These are phyloP conservation scores for Microbotryum violaceum DNA, from an alignment of 1,284 basidiomycete species.

Conservation along the genomic window DNA sequence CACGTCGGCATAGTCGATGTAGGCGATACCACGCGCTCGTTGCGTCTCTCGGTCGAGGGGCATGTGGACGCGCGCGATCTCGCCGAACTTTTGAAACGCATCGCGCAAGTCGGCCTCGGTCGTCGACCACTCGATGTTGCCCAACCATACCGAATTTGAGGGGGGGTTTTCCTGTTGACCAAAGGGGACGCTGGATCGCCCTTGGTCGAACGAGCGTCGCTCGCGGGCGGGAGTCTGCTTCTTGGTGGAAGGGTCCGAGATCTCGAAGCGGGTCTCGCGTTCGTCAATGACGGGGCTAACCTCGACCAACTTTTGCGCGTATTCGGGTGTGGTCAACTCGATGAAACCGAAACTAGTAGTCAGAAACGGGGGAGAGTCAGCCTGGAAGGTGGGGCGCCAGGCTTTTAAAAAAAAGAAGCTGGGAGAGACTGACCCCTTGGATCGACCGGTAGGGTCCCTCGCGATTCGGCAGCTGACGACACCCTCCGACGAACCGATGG, in stretches of 20 bases:
- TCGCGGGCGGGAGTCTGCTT: constrained; percentile 56
- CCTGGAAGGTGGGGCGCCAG: neutral
- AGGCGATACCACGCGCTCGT: constrained; percentile 87
- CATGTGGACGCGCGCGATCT: constrained; percentile 63
- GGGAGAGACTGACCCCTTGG: constrained; percentile 53
- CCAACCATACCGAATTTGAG: constrained; percentile 74
- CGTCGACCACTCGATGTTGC: constrained; percentile 73
- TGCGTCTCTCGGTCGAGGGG: constrained; percentile 90
- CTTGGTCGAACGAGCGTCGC: constrained; percentile 50
- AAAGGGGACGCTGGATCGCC: constrained; percentile 35
- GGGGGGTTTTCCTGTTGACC: constrained; percentile 44
- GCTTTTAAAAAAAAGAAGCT: no score
- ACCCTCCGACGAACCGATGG: constrained; percentile 51
- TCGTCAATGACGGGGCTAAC: constrained; percentile 77
- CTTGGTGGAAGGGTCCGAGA: constrained; percentile 51
- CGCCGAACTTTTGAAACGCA: constrained; percentile 78
- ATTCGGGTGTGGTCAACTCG: constrained; percentile 60
- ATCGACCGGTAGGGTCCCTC: constrained; percentile 77
- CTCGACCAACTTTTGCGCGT: constrained; percentile 62
- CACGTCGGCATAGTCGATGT: constrained; percentile 81
- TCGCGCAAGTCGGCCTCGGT: constrained; percentile 83
- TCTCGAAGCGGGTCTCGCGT: constrained; percentile 78
- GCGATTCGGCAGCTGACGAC: constrained; percentile 78
- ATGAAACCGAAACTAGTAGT: constrained; percentile 70
- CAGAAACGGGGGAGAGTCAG: neutral